Base-by-base conservation (phyloP, 176 grass and related monocot species). In the Guadua angustifolia region DNA sequence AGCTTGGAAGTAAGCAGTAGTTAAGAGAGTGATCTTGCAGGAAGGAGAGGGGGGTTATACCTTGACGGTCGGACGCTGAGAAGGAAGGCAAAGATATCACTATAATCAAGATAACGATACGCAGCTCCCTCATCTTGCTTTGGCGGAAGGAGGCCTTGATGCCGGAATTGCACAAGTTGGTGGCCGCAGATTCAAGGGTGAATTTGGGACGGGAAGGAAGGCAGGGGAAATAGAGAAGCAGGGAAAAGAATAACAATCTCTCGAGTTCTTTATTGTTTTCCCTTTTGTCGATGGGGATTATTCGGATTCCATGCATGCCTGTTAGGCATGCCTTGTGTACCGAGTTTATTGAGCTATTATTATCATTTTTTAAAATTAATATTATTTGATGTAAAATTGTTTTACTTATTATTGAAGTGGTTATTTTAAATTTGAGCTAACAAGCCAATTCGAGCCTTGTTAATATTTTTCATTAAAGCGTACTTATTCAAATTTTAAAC, bases 21-120 rank as follows among this genome's bases (percentile, higher is more conserved):
- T 19, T 1, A 75, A 55, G 63, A 10, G 69, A 12, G 68, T 44
- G 77, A 21, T 13, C 45, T 45, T 25, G 32, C 39, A 26, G n/a
- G 24, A 58, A 51, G 21, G 35, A 57, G 11, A 24, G 24, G 47
- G 19, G 0, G 7, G 55, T 10, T 4, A 47, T 84, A 88, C 87
- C 81, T 88, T 88, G 87, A 29, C 7, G 57, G 65, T 88, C 75
- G 40, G 87, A 88, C 7, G 87, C 87, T 17, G 49, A 66, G 81
- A 67, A 84, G 81, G 59, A 79, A 61, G 87, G 87, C 47, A 88
- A 45, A 2, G 75, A 84, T 16, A 50, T 9, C 39, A 49, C 2
- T 5, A 88, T 50, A 38, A 79, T 9, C 36, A 84, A n/a, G 7
- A 88, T 14, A 45, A 21, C 21, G 59, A 79, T 2, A 21, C 59